Evolutionary conservation across 805 yeast genomes (phyloP).

Genomic region (Myxozyma sirexii): DNA sequence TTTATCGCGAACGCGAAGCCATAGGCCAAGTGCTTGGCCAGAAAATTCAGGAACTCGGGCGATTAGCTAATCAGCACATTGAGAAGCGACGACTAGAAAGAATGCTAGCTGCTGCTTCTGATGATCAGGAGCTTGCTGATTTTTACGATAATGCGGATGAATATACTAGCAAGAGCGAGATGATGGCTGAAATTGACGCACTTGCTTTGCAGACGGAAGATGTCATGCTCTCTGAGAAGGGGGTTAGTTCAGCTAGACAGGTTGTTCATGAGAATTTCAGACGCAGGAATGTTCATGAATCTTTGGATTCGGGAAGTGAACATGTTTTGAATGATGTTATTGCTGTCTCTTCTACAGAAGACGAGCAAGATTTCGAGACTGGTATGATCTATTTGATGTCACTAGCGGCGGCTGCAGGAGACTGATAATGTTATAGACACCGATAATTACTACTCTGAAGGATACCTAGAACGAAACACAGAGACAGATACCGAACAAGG

Average conservation of each 20-base stretch:
- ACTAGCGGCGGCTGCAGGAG: too few relatives aligned
- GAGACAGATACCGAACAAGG: not conserved
- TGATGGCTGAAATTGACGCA: not conserved
- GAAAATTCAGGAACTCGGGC: not conserved
- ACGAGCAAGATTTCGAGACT: not conserved
- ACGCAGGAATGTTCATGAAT: not conserved
- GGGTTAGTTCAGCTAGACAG: slow-evolving; percentile 2
- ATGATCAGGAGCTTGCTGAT: slow-evolving; percentile 17
- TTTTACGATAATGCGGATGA: slow-evolving; percentile 17
- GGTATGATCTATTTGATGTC: not conserved
- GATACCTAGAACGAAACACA: too few relatives aligned
- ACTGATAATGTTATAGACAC: too few relatives aligned
- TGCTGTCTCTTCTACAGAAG: not conserved
- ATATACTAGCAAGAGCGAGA: not conserved
- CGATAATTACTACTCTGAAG: not conserved
- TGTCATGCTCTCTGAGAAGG: not conserved
- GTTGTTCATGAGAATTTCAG: slow-evolving; percentile 3
- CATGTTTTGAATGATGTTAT: not conserved
- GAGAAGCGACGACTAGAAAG: slow-evolving; percentile 7
- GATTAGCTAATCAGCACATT: not conserved
- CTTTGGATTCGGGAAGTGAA: not conserved
- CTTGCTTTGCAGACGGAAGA: not conserved
- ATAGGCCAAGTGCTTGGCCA: slow-evolving; percentile 1
- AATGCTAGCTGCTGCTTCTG: slow-evolving; percentile 6
- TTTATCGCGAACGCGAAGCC: slow-evolving; percentile 15